Percentiles rank a stretch among this genome's conserved stretches.
phyloP scores from a whole-genome alignment of 2,329 filamentous ascomycete genomes.

The Thermoascus crustaceus region DNA sequence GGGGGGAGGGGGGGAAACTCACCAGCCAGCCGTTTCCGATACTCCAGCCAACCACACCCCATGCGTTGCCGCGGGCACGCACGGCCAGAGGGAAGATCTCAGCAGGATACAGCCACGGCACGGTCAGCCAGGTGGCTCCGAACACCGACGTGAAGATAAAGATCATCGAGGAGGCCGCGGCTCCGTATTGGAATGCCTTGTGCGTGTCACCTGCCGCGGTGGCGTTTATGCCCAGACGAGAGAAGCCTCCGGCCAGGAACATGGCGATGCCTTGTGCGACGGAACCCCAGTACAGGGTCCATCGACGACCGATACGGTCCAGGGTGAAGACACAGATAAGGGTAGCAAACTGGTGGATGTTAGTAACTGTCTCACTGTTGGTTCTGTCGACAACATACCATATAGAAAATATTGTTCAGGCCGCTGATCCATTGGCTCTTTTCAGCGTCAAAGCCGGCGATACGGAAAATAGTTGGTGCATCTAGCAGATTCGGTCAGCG shows the following conservation, averaged over 20 bases:
- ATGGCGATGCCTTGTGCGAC: slow-evolving; percentile 57
- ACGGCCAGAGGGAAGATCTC: slow-evolving; percentile 61
- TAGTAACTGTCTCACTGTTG: neutral
- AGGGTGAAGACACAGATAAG: slow-evolving; percentile 63
- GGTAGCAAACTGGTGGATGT: slow-evolving; percentile 47
- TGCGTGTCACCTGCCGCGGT: slow-evolving; percentile 38
- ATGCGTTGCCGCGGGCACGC: slow-evolving; percentile 58
- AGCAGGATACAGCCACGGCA: slow-evolving; percentile 54
- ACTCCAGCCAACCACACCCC: slow-evolving; percentile 67
- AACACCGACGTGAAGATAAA: slow-evolving; percentile 61
- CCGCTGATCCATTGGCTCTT: slow-evolving; percentile 59
- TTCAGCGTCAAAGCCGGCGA: slow-evolving; percentile 54
- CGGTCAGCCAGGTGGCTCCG: slow-evolving; percentile 55
- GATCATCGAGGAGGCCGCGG: slow-evolving; percentile 61
- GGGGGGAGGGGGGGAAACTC: slow-evolving; percentile 17
- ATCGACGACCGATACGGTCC: slow-evolving; percentile 59
- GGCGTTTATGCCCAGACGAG: slow-evolving; percentile 45
- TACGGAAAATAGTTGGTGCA: slow-evolving; percentile 52
- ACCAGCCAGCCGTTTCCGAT: slow-evolving; percentile 64
- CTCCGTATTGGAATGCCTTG: slow-evolving; percentile 48
- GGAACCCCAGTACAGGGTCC: slow-evolving; percentile 62
- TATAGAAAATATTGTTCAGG: slow-evolving; percentile 48
- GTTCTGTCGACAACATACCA: slow-evolving; percentile 28
- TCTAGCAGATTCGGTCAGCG: slow-evolving; percentile 31
- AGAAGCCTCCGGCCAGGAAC: slow-evolving; percentile 59